phyloP scores from a whole-genome alignment of 2,329 filamentous ascomycete genomes.

The Hirsutella minnesotensis region DNA sequence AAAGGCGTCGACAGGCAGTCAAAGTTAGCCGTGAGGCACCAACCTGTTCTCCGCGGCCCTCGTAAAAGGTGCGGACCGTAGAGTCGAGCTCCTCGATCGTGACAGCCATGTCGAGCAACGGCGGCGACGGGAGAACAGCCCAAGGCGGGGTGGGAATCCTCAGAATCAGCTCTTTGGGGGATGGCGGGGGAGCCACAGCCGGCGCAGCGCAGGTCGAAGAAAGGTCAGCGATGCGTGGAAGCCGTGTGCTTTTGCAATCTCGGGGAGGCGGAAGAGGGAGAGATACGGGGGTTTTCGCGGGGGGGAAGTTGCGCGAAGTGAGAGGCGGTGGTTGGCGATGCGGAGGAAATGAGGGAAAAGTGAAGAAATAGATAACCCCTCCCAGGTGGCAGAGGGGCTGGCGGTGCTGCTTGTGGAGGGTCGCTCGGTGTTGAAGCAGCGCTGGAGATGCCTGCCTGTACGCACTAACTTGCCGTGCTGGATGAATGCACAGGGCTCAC shows the following conservation, averaged over 20 bases:
- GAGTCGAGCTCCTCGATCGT: constrained; percentile 90
- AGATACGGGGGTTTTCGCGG: neutral
- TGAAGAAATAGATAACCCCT: constrained; percentile 1
- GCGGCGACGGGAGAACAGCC: constrained; percentile 17
- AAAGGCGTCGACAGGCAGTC: constrained; percentile 4
- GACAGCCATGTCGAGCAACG: constrained; percentile 42
- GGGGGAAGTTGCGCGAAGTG: neutral
- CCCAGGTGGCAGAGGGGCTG: no score
- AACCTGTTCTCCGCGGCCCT: constrained; percentile 89
- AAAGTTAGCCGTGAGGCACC: constrained; percentile 19
- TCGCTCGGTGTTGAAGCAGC: constrained; percentile 3
- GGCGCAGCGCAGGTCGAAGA: constrained; percentile 13
- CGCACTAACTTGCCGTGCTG: no score
- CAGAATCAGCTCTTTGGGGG: constrained; percentile 3
- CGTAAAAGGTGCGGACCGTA: constrained; percentile 94
- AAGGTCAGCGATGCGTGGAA: constrained; percentile 11
- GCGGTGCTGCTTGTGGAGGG: constrained; percentile 6
- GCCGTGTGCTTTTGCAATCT: constrained; percentile 1
- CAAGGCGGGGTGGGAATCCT: constrained; percentile 12
- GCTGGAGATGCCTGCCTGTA: neutral
- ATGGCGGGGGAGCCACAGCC: constrained; percentile 10
- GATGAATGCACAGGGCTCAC: no score
- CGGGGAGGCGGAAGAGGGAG: neutral
- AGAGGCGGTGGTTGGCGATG: constrained; percentile 4
- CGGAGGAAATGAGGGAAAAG: neutral